These are phyloP conservation scores for Shiraia bambusicola DNA, from an alignment of 2,329 filamentous ascomycete species.

Conservation along the genomic window DNA sequence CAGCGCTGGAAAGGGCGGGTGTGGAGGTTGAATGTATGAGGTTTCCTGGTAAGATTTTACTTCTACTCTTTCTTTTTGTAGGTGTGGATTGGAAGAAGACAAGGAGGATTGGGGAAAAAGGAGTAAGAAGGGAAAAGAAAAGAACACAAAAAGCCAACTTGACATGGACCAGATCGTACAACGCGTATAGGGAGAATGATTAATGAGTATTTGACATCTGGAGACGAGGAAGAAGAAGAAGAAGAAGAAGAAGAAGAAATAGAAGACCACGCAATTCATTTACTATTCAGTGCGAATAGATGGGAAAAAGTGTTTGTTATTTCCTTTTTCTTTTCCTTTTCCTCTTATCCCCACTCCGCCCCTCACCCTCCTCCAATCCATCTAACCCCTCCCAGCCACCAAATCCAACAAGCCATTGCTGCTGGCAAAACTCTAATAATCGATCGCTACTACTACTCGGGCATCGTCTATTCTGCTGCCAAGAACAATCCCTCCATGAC, in stretches of 20 bases:
- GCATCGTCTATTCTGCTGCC: slow-evolving; percentile 88
- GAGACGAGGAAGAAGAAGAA: slow-evolving; percentile 73
- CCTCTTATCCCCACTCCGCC: too few relatives aligned
- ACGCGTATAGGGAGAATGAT: slow-evolving; percentile 88
- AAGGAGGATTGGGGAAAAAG: neutral
- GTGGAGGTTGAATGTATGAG: slow-evolving; percentile 60
- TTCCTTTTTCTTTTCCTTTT: neutral
- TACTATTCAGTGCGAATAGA: slow-evolving; percentile 86
- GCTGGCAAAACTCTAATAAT: slow-evolving; percentile 75
- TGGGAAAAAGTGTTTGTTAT: slow-evolving; percentile 65
- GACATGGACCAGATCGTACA: slow-evolving; percentile 70
- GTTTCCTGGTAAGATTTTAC: slow-evolving; percentile 61
- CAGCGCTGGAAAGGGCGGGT: slow-evolving; percentile 54
- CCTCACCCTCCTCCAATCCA: neutral
- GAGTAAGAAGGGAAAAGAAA: neutral
- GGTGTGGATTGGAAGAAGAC: neutral
- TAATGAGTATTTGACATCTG: slow-evolving; percentile 73
- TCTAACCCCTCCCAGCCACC: slow-evolving; percentile 21
- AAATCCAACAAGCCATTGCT: slow-evolving; percentile 52
- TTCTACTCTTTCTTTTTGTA: neutral
- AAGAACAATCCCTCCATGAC: slow-evolving; percentile 72
- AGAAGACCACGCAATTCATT: slow-evolving; percentile 86
- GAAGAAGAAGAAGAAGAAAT: slow-evolving; percentile 66
- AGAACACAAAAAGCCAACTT: slow-evolving; percentile 1
- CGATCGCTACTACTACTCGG: slow-evolving; percentile 94